A percentile compares a stretch with the other conserved stretches of the same genome.
These are phyloP conservation scores for Penicillium sp. DNA, from an alignment of 2,329 filamentous ascomycete species.

Conservation along the genomic window DNA sequence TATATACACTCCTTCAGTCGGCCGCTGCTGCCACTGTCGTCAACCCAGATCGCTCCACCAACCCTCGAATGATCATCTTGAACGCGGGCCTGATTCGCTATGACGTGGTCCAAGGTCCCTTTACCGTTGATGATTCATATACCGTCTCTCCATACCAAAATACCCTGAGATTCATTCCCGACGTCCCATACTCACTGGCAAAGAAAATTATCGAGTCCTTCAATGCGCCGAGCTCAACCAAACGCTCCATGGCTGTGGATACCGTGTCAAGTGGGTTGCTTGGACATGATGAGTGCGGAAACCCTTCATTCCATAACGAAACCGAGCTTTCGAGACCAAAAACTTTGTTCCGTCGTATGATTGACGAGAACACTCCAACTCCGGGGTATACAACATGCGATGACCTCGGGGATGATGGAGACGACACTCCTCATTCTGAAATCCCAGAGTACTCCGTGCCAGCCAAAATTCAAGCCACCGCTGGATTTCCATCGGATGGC, in stretches of 20 bases:
- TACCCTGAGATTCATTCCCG: conserved; percentile 6
- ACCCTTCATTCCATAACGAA: background rate
- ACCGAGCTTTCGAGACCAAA: conserved; percentile 7
- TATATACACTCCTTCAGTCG: conserved; percentile 54
- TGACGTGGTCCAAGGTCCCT: conserved; percentile 64
- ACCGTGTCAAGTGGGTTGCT: conserved; percentile 9
- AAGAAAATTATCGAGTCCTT: conserved; percentile 3
- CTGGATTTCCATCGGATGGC: conserved; percentile 4
- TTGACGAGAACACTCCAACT: background rate
- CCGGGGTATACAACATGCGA: conserved; percentile 10
- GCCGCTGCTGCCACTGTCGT: conserved; percentile 57
- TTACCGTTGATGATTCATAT: conserved; percentile 50
- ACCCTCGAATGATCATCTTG: conserved; percentile 58
- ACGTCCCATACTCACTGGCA: conserved; percentile 10
- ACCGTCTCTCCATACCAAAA: conserved; percentile 16
- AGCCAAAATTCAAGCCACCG: conserved; percentile 4
- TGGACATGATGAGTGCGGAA: conserved; percentile 10
- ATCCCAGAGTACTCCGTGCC: conserved; percentile 2
- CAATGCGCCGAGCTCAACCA: background rate
- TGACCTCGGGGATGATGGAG: conserved; percentile 11
- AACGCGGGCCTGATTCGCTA: conserved; percentile 66
- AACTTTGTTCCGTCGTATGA: conserved; percentile 6
- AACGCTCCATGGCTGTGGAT: conserved; percentile 5
- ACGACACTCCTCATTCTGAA: conserved; percentile 9
- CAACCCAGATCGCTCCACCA: conserved; percentile 53